Percentiles rank a stretch among this genome's conserved stretches.
Conservation (phyloP, 768 basidiomycete species). For the Leccinum rimulosum region DNA sequence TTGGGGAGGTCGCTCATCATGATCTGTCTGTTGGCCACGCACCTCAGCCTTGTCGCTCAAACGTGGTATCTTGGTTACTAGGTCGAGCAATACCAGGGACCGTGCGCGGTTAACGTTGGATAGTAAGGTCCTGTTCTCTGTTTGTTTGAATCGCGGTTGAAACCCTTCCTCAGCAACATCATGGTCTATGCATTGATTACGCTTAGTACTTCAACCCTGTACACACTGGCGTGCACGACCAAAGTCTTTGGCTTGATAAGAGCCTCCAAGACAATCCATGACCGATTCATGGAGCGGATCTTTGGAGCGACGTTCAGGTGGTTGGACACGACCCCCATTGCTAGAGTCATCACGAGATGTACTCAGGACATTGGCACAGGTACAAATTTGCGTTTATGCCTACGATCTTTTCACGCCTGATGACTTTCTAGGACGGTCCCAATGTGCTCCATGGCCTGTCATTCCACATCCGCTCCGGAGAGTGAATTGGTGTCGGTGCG, state of each 20-base stretch:
- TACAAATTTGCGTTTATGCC: neutral
- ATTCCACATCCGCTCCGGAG: slow-evolving; percentile 7
- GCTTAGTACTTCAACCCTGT: slow-evolving; percentile 30
- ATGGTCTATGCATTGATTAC: slow-evolving; percentile 40
- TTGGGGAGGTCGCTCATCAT: slow-evolving; percentile 20
- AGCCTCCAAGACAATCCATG: slow-evolving; percentile 56
- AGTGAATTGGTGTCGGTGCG: slow-evolving; percentile 10
- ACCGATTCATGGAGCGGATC: slow-evolving; percentile 48
- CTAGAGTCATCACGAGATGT: slow-evolving; percentile 32
- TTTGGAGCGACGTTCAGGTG: slow-evolving; percentile 63
- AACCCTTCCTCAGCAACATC: slow-evolving; percentile 43
- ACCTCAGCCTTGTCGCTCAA: slow-evolving; percentile 25
- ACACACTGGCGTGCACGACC: slow-evolving; percentile 32
- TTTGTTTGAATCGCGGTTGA: neutral
- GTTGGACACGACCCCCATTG: slow-evolving; percentile 40
- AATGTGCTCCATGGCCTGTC: slow-evolving; percentile 2
- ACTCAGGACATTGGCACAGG: slow-evolving; percentile 50
- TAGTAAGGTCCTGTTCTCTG: slow-evolving; percentile 25
- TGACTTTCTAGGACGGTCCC: neutral
- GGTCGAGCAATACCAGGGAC: slow-evolving; percentile 27
- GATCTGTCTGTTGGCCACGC: slow-evolving; percentile 18
- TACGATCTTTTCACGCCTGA: neutral
- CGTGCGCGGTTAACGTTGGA: slow-evolving; percentile 30
- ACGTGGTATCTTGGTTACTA: slow-evolving; percentile 39
- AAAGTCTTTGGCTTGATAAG: slow-evolving; percentile 47